Evolutionary conservation across 2,329 filamentous ascomycete species (phyloP).

Genomic region (Arachnomyces sp.): DNA sequence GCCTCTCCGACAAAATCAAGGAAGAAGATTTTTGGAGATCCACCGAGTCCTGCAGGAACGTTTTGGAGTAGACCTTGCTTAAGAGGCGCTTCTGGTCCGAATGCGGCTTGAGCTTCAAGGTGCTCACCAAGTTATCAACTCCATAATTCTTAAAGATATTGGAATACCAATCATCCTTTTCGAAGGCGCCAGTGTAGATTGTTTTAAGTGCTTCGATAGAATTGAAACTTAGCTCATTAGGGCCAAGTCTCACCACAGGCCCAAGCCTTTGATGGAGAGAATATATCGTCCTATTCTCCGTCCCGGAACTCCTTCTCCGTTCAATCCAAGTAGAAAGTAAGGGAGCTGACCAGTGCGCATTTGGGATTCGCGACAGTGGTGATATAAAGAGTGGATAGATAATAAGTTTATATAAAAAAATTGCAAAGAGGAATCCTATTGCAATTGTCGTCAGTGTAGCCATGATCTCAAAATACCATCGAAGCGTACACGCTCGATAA

Average conservation of each 20-base stretch:
- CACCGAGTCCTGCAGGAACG: conserved; percentile 51
- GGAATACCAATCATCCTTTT: conserved; percentile 58
- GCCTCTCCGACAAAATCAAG: conserved; percentile 46
- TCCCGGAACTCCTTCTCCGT: conserved; percentile 42
- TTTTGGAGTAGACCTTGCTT: conserved; percentile 67
- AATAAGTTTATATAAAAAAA: conserved; percentile 19
- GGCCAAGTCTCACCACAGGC: conserved; percentile 52
- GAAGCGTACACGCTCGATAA: too few species aligned
- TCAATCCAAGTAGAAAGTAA: conserved; percentile 57
- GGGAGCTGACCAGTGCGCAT: conserved; percentile 54
- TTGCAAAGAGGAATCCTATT: conserved; percentile 5
- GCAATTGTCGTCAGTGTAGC: background rate
- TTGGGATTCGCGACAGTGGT: conserved; percentile 53
- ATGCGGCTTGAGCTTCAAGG: conserved; percentile 49
- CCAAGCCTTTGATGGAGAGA: conserved; percentile 47
- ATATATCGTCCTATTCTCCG: conserved; percentile 53
- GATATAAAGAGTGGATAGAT: conserved; percentile 39
- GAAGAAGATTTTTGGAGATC: conserved; percentile 46
- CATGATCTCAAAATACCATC: too few species aligned
- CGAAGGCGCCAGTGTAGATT: conserved; percentile 60
- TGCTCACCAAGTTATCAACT: conserved; percentile 59
- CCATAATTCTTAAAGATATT: conserved; percentile 57
- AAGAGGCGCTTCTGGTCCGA: conserved; percentile 63
- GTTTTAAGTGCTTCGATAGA: conserved; percentile 48
- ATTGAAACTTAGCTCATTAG: conserved; percentile 57